Base-by-base conservation (phyloP, 2,329 filamentous ascomycete genomes). In the Exophiala sp. region DNA sequence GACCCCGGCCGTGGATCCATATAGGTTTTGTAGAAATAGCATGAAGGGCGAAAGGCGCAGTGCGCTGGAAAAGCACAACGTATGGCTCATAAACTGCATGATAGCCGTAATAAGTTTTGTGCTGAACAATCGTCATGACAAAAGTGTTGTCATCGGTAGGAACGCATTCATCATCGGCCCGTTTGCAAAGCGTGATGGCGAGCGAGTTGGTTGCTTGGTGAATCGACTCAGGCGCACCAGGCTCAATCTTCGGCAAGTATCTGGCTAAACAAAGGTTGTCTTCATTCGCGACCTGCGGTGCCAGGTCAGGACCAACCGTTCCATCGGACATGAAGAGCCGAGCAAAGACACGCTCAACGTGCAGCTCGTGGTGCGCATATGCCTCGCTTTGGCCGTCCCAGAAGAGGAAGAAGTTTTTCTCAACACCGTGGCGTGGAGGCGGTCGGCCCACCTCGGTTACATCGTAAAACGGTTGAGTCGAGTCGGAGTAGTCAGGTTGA, bases 341-440 rank as follows among this genome's bases (percentile, higher is more conserved):
- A 0, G 79, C 74, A 60, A 82, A 84, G 0, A 69, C 69, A 0
- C 81, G 76, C 18, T 68, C 68, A 20, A 24, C 24, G 3, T 12
- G 60, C 2, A 82, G 63, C 57, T 83, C 79, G 63, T 82, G 75
- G 63, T 85, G 82, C 56, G 73, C 70, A 62, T 81, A 81, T 46
- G 74, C 66, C 16, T 71, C 63, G 4, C 72, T 74, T 0, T 69
- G 53, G 0, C 56, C 53, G 57, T 83, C 80, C 81, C 81, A 85
- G 68, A 84, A 85, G 2, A 80, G 55, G 59, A 84, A 85, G 72
- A 75, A 85, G 62, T 85, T 85, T 74, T 84, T 84, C 67, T 85
- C 81, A 21, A 84, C 61, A 0, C 61, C 34, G 2, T 64, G 62
- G 61, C 69, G 77, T 0, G 77, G 74, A 1, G 61, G 54, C 0